phyloP scores from a whole-genome alignment of 129 eudicot genomes.

The Calendula officinalis region DNA sequence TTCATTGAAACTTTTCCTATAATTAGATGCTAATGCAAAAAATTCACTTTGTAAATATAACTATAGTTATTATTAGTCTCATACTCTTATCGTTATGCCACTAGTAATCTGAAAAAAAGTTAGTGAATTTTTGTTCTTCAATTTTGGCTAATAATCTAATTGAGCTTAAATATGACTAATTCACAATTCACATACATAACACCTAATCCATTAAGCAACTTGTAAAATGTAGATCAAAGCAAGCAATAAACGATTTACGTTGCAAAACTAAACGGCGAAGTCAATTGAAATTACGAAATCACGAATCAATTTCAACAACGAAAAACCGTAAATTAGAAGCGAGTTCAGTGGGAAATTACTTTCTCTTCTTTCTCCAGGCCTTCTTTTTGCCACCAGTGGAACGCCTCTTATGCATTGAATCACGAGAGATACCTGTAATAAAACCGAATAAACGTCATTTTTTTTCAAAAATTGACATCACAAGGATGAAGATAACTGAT shows the following conservation, averaged over 20 bases:
- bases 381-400: conserved; percentile 89
- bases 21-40: too few relatives aligned
- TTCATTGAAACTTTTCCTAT: too few relatives aligned
- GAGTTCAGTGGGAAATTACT: conserved; percentile 32
- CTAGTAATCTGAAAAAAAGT: not conserved
- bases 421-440: conserved; percentile 69
- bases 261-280: not conserved
- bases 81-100: not conserved
- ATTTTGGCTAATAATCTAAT: too few relatives aligned
- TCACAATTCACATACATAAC: not conserved
- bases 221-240: too few relatives aligned
- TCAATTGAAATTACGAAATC: not conserved
- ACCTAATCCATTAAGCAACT: not conserved
- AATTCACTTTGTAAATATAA: too few relatives aligned
- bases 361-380: conserved; percentile 92
- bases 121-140: not conserved
- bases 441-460: not conserved
- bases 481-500: not conserved
- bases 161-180: too few relatives aligned
- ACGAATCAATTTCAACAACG: not conserved
- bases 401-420: conserved; percentile 78
- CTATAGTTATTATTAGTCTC: too few relatives aligned
- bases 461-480: not conserved
- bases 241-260: not conserved
- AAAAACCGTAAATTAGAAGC: not conserved